Base-by-base conservation (phyloP, 2,329 filamentous ascomycete species). In the Fusarium sp. region DNA sequence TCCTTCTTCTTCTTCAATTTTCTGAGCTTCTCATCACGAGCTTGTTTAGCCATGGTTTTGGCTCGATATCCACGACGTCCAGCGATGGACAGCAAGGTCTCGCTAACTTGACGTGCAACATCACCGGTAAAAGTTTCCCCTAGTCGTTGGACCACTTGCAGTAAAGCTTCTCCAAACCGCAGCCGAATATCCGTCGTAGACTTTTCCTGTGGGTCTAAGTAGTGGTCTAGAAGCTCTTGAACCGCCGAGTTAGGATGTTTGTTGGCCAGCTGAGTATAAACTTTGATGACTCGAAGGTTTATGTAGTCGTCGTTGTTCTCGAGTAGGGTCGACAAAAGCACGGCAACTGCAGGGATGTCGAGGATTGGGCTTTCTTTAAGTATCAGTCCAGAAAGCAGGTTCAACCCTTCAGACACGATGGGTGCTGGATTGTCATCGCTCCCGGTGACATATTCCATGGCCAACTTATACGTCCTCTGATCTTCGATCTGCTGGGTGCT, bases 271-370 rank as follows among this genome's bases (percentile, higher is more conserved):
- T 89, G 87, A 1, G 88, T 87, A 65, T 93, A 89, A 3, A 91
- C 85, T 69, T 89, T 90, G 68, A 94, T 89, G 22, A 90, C 88
- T n/a, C 89, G 87, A 6, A 92, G 83, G 75, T 92, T 92, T 68
- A 94, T 90, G 77, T 91, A 95, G 62, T 93, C 91, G 62, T 94
- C 92, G 11, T 86, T 83, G 54, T 93, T 91, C 67, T 87, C 86
- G 3, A 94, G 83, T 1, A 93, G 84, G 15, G 87, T 89, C 3
- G 90, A 89, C 59, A 94, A 83, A 3, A 93, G 84, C 11, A 91
- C 87, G 2, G 92, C 83, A 7, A 90, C 84, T 3, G 90, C 87
- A 2, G 89, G 89, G n/a, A 94, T 86, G 76, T 94, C 91, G 22
- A 94, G 79, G 15, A 91, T 83, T 0, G 90, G 80, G 45, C 89